These are phyloP conservation scores for Salix arbutifolia DNA, from an alignment of 345 rosid species.

Conservation along the genomic window DNA sequence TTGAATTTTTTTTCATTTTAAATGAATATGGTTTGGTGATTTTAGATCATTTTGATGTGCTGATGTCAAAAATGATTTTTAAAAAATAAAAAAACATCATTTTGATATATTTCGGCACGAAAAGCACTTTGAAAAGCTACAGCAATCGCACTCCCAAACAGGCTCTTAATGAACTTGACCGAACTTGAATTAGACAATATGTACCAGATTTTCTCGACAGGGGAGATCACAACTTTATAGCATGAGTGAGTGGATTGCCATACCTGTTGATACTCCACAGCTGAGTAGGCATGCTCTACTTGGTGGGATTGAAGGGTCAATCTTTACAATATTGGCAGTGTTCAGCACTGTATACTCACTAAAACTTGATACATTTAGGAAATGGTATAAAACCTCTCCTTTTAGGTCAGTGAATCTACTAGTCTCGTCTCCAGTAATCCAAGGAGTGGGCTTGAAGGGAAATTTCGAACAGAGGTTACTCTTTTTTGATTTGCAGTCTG, in stretches of 20 bases:
- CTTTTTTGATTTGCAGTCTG: slow-evolving; percentile 61
- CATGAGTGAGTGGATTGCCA: not conserved
- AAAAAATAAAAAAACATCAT: no score
- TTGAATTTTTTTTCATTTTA: no score
- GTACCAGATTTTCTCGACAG: not conserved
- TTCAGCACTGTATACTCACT: slow-evolving; percentile 74
- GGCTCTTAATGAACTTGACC: not conserved
- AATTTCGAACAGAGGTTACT: slow-evolving; percentile 72
- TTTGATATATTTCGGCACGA: no score
- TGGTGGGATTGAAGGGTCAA: slow-evolving; percentile 63
- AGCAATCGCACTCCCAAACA: no score
- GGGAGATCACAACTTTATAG: no score
- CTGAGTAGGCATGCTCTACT: slow-evolving; percentile 76
- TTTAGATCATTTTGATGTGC: no score
- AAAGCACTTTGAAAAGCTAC: no score
- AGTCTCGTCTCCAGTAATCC: slow-evolving; percentile 71
- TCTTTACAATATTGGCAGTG: slow-evolving; percentile 55
- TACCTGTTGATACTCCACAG: slow-evolving; percentile 90
- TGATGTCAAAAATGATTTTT: no score
- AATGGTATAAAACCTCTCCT: slow-evolving; percentile 64
- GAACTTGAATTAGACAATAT: not conserved
- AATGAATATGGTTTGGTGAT: no score
- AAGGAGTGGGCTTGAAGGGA: slow-evolving; percentile 64
- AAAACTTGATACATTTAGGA: slow-evolving; percentile 72
- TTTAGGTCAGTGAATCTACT: slow-evolving; percentile 74